Evolutionary conservation across 805 yeast genomes (phyloP), one percentile per base, ranked within the genome.

Genomic region (Dipodascopsis tothii): DNA sequence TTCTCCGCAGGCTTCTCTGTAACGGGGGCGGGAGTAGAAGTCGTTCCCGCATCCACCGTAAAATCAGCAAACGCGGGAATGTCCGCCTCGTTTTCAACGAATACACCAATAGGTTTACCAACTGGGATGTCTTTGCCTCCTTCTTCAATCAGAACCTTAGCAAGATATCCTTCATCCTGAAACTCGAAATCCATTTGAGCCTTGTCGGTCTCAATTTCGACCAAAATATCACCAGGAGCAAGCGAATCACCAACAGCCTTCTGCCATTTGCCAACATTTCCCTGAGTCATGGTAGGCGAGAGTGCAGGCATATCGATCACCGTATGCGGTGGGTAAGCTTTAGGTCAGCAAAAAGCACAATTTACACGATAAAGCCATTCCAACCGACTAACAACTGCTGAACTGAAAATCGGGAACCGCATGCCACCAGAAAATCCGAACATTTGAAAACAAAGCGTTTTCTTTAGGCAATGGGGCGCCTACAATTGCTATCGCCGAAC

Each of bases 231-330:
- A 67, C 98, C 98, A 18, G 96, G 92, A 23, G 74, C 60, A 55
- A 92, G 77, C 65, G 77, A 68, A 64, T 92, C 98, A 60, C 98
- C 98, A 32, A 80, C 84, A 36, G 75, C 67, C 72, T 88, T 92
- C 63, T 79, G 75, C 98, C 98, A 92, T 47, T 77, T 72, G 33
- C 90, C 90, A 54, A 92, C 71, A 65, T 78, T 81, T 63, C 98
- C 98, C 62, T 84, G 90, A 50, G 96, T 84, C 99, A 92, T 92
- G 43, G 99, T 92, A 54, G 99, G 98, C n/a, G 97, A 90, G 59
- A 92, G 72, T 6, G 99, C 98, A 39, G 98, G 99, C 98, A 92
- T 92, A 64, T 81, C 81, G 58, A 92, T 86, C 60, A 92, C 80
- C 48, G 83, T 78, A 68, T 92, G 96, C 18, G 78, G 66, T 28